Evolutionary conservation across 2,329 filamentous ascomycete species (phyloP), one percentile per base, ranked within the genome.

Genomic region (Penicillium sp.): DNA sequence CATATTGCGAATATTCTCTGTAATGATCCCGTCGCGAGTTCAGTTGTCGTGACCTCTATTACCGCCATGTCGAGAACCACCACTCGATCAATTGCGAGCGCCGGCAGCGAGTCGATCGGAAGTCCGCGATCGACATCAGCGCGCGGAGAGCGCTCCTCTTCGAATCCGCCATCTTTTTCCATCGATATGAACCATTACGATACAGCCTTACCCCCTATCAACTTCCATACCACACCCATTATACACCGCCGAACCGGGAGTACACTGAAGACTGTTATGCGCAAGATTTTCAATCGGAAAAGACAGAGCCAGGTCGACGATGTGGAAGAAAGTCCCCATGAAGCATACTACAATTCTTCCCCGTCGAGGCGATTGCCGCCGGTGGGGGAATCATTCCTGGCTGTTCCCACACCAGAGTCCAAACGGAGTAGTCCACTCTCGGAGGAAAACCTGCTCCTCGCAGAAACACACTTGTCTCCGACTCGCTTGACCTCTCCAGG

Each of bases 201-300:
- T 31, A 70, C 67, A 2, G 67, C 66, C 7, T 45, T 70, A 3
- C 67, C 67, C 1, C 66, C 67, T 2, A 68, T 70, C 48, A 62
- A 58, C 29, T 67, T 64, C 13, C 63, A 65, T 21, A 62, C 64
- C 16, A 55, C 57, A 1, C 57, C 68, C 1, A 51, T 61, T 31
- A 60, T 61, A 13, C 72, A 74, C 56, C 71, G 70, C 45, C 70
- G 73, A 12, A 72, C 71, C 6, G 72, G 68, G 9, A 75, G 73
- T 50, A 73, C 73, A 2, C 51, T 75, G 46, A 75, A 72, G 53
- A 73, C 69, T 2, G 71, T 75, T n/a, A 75, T 75, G 73, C 70
- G 71, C 45, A 76, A 71, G 59, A 69, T 76, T 42, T 76, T 76
- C 60, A 73, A 68, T 33, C 67, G 70, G 18, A 74, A 72, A 56